Conservation (phyloP, 345 rosid genomes). For the Bruguiera sexangula region DNA sequence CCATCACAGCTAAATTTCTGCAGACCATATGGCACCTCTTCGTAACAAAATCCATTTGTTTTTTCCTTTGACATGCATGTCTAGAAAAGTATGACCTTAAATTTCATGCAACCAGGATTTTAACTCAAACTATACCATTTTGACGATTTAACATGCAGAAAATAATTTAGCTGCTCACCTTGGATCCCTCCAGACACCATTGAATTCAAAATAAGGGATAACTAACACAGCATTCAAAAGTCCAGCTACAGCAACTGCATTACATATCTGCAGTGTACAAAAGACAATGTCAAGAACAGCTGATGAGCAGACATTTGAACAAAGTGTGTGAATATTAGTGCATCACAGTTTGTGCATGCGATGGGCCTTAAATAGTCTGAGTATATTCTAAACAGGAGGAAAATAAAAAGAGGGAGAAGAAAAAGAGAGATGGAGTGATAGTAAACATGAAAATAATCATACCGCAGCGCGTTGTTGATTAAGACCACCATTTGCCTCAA, state of each 20-base stretch:
- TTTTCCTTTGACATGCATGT: no score
- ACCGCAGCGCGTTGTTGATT: slow-evolving; percentile 98
- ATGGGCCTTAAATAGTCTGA: background rate
- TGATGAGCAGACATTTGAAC: background rate
- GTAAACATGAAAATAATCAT: slow-evolving; percentile 12
- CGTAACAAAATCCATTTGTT: no score
- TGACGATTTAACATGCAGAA: background rate
- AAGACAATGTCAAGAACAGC: slow-evolving; percentile 9
- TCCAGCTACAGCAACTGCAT: slow-evolving; percentile 96
- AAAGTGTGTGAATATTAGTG: background rate
- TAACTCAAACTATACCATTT: background rate
- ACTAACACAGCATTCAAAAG: slow-evolving; percentile 76
- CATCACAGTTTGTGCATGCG: background rate
- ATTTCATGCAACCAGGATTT: background rate
- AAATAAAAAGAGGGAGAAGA: background rate
- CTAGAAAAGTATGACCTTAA: background rate
- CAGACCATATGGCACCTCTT: background rate
- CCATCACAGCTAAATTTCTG: background rate
- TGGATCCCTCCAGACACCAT: slow-evolving; percentile 83
- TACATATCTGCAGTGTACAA: slow-evolving; percentile 64
- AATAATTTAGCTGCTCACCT: slow-evolving; percentile 41
- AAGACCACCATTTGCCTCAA: slow-evolving; percentile 95
- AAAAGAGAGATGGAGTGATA: background rate
- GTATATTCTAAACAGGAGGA: background rate
- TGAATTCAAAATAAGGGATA: slow-evolving; percentile 75